phyloP scores from a whole-genome alignment of 495 filamentous ascomycete species.

The Polyplosphaeria fusca region DNA sequence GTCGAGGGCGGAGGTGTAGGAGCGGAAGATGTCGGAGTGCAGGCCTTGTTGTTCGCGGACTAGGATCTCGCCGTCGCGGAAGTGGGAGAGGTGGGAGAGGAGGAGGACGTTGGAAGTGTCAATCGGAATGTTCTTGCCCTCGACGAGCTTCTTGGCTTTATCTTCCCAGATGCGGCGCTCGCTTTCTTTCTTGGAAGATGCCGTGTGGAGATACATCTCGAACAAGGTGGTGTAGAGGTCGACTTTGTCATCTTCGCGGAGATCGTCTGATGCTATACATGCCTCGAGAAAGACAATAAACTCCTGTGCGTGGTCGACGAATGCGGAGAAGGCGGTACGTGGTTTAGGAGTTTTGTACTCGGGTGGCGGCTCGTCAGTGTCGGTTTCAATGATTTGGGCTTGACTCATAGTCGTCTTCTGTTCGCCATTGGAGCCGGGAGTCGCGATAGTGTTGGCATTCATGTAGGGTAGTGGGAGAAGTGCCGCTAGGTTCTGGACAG shows the following conservation, averaged over 20 bases:
- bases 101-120: constrained; percentile 92
- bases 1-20: constrained; percentile 90
- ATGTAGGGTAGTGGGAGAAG: constrained; percentile 86
- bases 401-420: constrained; percentile 38
- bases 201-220: constrained; percentile 93
- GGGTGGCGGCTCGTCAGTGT: constrained; percentile 37
- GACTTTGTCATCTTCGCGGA: constrained; percentile 67
- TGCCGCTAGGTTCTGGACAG: constrained; percentile 76
- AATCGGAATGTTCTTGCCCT: constrained; percentile 75
- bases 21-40: constrained; percentile 92
- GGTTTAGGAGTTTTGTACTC: constrained; percentile 72
- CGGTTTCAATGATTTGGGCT: constrained; percentile 43
- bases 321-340: constrained; percentile 89
- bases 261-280: constrained; percentile 62
- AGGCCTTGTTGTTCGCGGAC: constrained; percentile 92
- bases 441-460: constrained; percentile 51
- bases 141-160: constrained; percentile 81
- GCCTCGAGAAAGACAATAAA: constrained; percentile 91
- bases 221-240: constrained; percentile 95
- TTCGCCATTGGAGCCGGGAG: constrained; percentile 29
- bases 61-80: constrained; percentile 83
- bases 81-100: constrained; percentile 86
- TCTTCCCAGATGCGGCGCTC: constrained; percentile 80
- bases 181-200: constrained; percentile 65
- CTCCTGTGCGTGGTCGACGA: constrained; percentile 87